Base-by-base conservation (phyloP, 2,329 filamentous ascomycete genomes). In the Pseudogymnoascus sp. region DNA sequence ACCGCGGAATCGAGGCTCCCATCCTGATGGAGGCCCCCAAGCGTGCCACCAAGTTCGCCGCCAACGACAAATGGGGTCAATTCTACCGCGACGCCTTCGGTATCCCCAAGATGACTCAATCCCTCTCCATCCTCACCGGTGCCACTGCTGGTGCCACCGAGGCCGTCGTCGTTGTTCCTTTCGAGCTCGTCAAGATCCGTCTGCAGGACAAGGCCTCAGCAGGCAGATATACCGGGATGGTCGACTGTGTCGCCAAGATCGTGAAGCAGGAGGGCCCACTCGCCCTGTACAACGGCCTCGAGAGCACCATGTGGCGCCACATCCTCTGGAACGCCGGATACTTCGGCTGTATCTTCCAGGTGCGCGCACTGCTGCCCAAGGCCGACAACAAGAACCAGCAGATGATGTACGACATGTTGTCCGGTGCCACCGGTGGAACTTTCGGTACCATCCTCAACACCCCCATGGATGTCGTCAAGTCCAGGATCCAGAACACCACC, bases 331-430 rank as follows among this genome's bases (percentile, higher is more conserved):
- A 97, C 78, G 86, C 90, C 13, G 93, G 93, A 65, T 97, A 96
- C 83, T 99, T 99, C 76, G 95, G 95, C 73, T 96, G 92, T 78
- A 99, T 99, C 76, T 96, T 96, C 86, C 95, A 99, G 79, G 91
- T 97, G 67, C 89, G 93, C 74, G 84, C 86, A 65, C 80, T 97
- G 69, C 78, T 99, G 57, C 95, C 95, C 66, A 83, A 86, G 74
- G 87, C 88, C n/a, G 85, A 89, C 63, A 88, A 85, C 76, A 96
- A 96, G 83, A 82, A 82, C 68, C 82, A 84, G 62, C 88, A 97
- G 78, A 90, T 96, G 78, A 78, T 83, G 65, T 97, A 96, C 75
- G 93, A 99, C 72, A 79, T 99, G 68, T 78, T 96, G 63, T 92
- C 92, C 19, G 95, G 95, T 75, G 83, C 88, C 47, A 78, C 96